Conservation (phyloP, 2,329 filamentous ascomycete genomes). For the Decorospora gaudefroyi region DNA sequence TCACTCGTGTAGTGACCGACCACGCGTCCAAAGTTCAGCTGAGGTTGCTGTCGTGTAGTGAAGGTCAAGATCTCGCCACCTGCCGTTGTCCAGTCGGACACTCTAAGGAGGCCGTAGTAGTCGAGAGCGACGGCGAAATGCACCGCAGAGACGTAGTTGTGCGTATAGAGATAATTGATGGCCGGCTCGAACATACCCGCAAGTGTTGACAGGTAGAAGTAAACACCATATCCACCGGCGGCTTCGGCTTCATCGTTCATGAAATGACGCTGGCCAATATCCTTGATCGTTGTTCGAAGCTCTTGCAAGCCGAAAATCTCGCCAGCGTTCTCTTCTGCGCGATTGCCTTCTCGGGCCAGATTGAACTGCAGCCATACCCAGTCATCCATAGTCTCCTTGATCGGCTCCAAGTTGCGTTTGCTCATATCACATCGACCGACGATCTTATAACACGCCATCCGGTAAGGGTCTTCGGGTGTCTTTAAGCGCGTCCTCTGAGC, state of each 20-base stretch:
- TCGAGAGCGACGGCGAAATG: conserved; percentile 90
- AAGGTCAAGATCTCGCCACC: conserved; percentile 67
- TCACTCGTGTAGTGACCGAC: conserved; percentile 94
- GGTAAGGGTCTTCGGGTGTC: conserved; percentile 88
- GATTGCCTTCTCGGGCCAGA: conserved; percentile 64
- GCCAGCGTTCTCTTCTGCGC: conserved; percentile 64
- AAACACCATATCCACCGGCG: conserved; percentile 80
- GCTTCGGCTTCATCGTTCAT: conserved; percentile 78
- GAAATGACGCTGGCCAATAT: conserved; percentile 92
- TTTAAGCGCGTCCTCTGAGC: conserved; percentile 82
- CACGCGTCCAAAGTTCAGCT: conserved; percentile 93
- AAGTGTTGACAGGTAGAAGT: conserved; percentile 89
- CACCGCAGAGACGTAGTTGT: conserved; percentile 89
- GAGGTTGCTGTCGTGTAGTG: conserved; percentile 71
- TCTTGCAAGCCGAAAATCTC: conserved; percentile 67
- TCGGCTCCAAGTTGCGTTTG: conserved; percentile 60
- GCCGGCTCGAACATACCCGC: conserved; percentile 94
- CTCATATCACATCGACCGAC: conserved; percentile 75
- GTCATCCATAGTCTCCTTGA: conserved; percentile 65
- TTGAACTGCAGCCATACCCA: conserved; percentile 70
- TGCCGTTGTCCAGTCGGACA: conserved; percentile 75
- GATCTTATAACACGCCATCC: conserved; percentile 97
- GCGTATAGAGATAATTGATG: conserved; percentile 85
- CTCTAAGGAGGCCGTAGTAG: conserved; percentile 69
- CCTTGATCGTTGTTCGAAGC: conserved; percentile 77